Evolutionary conservation across 371 early-diverging fungal species (phyloP).

Genomic region (Aphelidium insulamus): DNA sequence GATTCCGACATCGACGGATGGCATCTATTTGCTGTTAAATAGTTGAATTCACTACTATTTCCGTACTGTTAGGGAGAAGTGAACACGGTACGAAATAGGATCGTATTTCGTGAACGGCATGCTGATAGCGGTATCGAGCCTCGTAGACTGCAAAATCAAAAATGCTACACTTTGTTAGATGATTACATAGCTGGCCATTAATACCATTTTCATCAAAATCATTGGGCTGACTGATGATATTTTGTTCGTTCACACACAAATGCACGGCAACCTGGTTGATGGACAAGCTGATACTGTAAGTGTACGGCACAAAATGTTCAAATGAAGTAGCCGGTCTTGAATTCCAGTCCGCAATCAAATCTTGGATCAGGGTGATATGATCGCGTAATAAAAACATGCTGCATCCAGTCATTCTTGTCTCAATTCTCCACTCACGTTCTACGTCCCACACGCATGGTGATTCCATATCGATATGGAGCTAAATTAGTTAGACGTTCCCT

Average conservation of each 20-base stretch:
- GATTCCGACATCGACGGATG: conserved; percentile 21
- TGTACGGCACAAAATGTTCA: conserved; percentile 42
- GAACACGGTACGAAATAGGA: not conserved
- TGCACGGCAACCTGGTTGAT: conserved; percentile 27
- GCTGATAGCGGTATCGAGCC: conserved; percentile 14
- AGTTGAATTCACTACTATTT: not conserved
- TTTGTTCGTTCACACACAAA: conserved; percentile 54
- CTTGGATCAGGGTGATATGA: conserved; percentile 54
- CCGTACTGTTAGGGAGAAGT: not conserved
- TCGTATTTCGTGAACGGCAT: conserved; percentile 34
- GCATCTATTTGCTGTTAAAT: conserved; percentile 11
- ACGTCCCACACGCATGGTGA: conserved; percentile 60
- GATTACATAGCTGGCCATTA: conserved; percentile 1
- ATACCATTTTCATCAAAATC: conserved; percentile 54
- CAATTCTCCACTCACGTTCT: conserved; percentile 36
- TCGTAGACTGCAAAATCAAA: conserved; percentile 23
- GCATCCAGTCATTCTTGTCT: conserved; percentile 14
- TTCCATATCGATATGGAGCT: conserved; percentile 32
- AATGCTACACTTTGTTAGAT: conserved; percentile 18
- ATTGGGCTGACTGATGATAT: conserved; percentile 45
- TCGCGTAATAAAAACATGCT: conserved; percentile 45
- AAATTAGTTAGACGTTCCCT: conserved; percentile 2
- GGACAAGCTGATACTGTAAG: conserved; percentile 26
- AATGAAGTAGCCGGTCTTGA: conserved; percentile 25
- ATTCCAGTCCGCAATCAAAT: conserved; percentile 49